Percentiles rank a stretch among this genome's conserved stretches.
phyloP scores from a whole-genome alignment of 441 rosid genomes.

The Aleurites moluccanus region DNA sequence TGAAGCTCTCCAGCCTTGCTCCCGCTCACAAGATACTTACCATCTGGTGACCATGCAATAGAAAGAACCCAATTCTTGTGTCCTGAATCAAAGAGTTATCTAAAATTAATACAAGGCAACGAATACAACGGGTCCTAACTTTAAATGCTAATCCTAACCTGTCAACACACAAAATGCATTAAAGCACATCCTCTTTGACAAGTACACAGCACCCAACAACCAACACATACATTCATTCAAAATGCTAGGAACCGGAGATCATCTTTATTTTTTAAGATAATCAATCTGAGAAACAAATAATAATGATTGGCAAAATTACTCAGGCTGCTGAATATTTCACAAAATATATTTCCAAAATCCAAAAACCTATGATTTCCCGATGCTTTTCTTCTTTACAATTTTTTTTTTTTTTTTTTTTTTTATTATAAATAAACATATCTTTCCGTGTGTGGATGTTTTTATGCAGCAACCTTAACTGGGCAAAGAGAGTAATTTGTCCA shows the following conservation, averaged over 20 bases:
- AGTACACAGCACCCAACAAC: not conserved
- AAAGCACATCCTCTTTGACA: not conserved
- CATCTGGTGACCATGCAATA: slow-evolving; percentile 97
- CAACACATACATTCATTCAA: not conserved
- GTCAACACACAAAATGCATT: not conserved
- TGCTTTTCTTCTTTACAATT: not conserved
- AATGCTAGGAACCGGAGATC: not conserved
- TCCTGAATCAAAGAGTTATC: slow-evolving; percentile 45
- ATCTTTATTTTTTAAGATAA: slow-evolving; percentile 2
- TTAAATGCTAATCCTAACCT: not conserved
- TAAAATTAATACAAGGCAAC: not conserved
- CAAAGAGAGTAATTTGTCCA: not conserved
- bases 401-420: not conserved
- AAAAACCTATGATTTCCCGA: not conserved
- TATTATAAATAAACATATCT: not conserved
- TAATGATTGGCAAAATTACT: not conserved
- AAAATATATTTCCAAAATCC: not conserved
- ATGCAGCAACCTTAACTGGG: slow-evolving; percentile 6
- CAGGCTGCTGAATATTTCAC: not conserved
- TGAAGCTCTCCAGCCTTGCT: slow-evolving; percentile 89
- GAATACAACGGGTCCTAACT: not conserved
- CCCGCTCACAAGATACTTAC: slow-evolving; percentile 90
- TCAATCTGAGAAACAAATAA: not conserved
- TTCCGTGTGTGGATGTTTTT: not conserved
- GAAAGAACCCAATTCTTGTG: slow-evolving; percentile 98